These are phyloP conservation scores for Pseudopediastrum boryanum DNA, from an alignment of 139 green algal species.

Conservation along the genomic window DNA sequence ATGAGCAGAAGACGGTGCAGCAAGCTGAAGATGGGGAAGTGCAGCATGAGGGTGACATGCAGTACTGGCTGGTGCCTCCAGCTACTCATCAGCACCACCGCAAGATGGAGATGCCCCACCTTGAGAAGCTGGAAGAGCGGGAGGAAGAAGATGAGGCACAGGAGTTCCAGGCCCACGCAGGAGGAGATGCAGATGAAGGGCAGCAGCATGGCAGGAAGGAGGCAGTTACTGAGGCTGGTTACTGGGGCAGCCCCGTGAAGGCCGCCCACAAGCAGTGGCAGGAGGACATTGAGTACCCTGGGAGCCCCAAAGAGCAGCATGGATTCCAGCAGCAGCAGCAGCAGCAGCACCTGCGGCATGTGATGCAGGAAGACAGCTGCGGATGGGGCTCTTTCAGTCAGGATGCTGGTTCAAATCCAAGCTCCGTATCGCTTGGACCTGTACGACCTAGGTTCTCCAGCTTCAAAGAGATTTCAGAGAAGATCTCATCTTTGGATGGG, in stretches of 20 bases:
- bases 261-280: too few species aligned
- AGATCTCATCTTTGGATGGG: not conserved
- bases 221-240: too few species aligned
- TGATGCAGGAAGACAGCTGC: too few species aligned
- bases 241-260: too few species aligned
- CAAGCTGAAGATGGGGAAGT: not conserved
- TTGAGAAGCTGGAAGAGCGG: too few species aligned
- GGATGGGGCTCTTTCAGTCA: too few species aligned
- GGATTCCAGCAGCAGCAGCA: conserved; percentile 4
- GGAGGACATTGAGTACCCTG: too few species aligned
- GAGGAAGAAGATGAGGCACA: too few species aligned
- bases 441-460: not conserved
- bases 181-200: not conserved
- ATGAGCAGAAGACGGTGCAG: not conserved
- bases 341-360: not conserved
- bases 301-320: not conserved
- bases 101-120: too few species aligned
- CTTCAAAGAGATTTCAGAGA: conserved; percentile 30
- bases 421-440: not conserved
- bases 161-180: too few species aligned
- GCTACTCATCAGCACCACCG: too few species aligned
- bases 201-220: not conserved
- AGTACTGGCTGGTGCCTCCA: too few species aligned
- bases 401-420: not conserved
- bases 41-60: not conserved